Base-by-base conservation (phyloP, 257 asterid species). In the Buddleja alternifolia region DNA sequence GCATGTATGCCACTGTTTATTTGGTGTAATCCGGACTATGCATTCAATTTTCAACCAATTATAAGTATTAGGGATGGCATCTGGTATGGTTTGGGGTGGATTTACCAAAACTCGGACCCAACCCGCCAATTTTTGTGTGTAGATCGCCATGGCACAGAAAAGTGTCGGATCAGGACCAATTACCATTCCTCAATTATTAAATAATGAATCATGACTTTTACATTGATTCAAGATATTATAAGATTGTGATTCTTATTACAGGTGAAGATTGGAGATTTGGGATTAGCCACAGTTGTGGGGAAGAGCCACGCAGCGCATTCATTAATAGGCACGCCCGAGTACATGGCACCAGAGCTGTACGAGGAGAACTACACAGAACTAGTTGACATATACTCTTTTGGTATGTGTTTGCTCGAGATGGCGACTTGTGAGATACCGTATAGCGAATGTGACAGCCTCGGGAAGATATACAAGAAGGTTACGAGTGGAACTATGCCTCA, bases 271-370 rank as follows among this genome's bases (percentile, higher is more conserved):
- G 87, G 87, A 16, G 87, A 82, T 71, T 57, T 82, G 15, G 84
- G 87, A 4, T 36, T 78, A 45, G 87, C 87, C 0, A 71, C 82
- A 0, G 67, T 79, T 1, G 82, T 78, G 29, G 84, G 80, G 9
- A 76, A 82, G 71, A 78, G 72, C 66, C 87, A 76, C 37, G 78
- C 84, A 0, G 87, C 87, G 0, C 87, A 76, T 45, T 76, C 84
- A 0, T 40, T 79, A 58, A 10, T 82, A 46, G 87, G 87, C 23
- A 79, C 84, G 4, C 87, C 80, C 0, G 87, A 78, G 59, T 82
- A 75, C 78, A 82, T 82, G 87, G 87, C 84, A 0, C 87, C 87
- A 0, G 84, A 82, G 76, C 80, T 82, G 1, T 82, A 79, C 23
- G 84, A 79, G 20, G 87, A 82, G 71, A 73, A 82, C 74, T 82